A percentile compares a stretch with the other conserved stretches of the same genome.
These are phyloP conservation scores for Backusella parvicylindrica DNA, from an alignment of 192 early-diverging fungal genomes.

Conservation along the genomic window DNA sequence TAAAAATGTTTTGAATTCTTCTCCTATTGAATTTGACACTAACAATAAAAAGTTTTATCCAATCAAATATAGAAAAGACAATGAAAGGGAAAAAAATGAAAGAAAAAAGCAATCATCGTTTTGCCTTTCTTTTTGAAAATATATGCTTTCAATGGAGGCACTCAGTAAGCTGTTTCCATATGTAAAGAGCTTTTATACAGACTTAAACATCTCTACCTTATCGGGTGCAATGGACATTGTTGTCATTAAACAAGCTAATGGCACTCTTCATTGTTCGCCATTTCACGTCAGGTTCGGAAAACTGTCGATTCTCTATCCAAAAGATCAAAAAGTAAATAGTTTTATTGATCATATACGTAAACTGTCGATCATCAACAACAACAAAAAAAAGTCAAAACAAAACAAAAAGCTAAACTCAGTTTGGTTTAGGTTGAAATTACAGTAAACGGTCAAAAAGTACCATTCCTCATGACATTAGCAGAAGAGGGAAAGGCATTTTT, in stretches of 20 bases:
- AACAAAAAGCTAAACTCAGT: not conserved
- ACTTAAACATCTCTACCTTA: constrained; percentile 95
- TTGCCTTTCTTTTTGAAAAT: too few relatives aligned
- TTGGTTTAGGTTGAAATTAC: not conserved
- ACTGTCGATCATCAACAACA: not conserved
- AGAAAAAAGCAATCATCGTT: not conserved
- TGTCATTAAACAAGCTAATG: constrained; percentile 83
- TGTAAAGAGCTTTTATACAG: constrained; percentile 87
- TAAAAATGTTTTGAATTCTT: not conserved
- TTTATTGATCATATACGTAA: not conserved
- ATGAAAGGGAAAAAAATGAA: not conserved
- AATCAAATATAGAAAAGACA: not conserved
- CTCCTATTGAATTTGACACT: not conserved
- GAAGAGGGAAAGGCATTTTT: not conserved
- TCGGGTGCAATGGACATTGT: constrained; percentile 97
- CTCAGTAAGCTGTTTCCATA: constrained; percentile 58
- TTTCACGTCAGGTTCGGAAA: constrained; percentile 99
- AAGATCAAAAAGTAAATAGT: constrained; percentile 78
- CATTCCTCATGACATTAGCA: not conserved
- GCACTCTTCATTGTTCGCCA: constrained; percentile 83
- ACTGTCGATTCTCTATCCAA: constrained; percentile 85
- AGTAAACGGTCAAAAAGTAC: not conserved
- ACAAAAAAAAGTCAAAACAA: not conserved
- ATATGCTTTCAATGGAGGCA: constrained; percentile 41
- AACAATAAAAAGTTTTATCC: not conserved